Evolutionary conservation across 495 filamentous ascomycete genomes (phyloP).

Genomic region (Penicillium herquei): DNA sequence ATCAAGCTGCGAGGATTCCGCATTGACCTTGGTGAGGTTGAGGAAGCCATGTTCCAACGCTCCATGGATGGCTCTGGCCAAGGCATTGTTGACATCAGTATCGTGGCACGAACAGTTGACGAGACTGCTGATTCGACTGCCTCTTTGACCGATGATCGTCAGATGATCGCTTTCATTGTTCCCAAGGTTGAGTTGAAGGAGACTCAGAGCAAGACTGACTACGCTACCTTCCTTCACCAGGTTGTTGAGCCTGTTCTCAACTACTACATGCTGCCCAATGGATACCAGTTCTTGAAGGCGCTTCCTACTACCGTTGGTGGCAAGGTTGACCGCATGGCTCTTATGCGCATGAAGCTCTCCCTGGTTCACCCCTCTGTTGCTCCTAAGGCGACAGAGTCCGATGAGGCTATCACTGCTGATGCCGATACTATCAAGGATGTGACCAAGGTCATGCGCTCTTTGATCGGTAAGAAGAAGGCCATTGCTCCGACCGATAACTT

Average conservation of each 20-base stretch:
- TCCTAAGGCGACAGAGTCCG: background rate
- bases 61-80: background rate
- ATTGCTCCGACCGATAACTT: background rate
- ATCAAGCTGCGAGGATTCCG: constrained; percentile 48
- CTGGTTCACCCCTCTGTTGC: background rate
- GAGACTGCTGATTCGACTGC: background rate
- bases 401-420: too few species aligned
- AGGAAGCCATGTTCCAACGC: background rate
- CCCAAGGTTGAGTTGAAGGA: background rate
- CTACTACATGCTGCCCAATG: background rate
- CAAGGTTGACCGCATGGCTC: background rate
- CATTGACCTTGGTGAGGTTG: constrained; percentile 44
- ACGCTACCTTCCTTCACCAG: background rate
- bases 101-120: background rate
- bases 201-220: background rate
- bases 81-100: background rate
- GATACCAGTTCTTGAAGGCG: background rate
- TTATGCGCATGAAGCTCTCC: background rate
- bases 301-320: background rate
- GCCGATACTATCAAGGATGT: background rate
- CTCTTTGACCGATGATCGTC: background rate
- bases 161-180: background rate
- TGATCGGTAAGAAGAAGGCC: background rate
- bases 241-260: background rate
- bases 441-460: background rate